Base-by-base conservation (phyloP, 2,329 filamentous ascomycete species). In the Beauveria sp. region DNA sequence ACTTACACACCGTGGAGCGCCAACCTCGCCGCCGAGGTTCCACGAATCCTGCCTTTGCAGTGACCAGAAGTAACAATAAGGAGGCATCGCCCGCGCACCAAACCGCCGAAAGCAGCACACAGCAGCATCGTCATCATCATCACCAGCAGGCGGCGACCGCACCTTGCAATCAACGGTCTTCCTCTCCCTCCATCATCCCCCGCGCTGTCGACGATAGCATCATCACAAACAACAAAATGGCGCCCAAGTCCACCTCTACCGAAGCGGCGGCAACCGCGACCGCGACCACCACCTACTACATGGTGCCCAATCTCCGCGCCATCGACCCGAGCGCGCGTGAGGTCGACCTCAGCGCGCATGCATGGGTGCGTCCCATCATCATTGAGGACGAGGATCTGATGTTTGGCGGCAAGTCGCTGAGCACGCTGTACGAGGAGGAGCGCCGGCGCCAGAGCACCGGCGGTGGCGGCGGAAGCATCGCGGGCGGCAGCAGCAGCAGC, bases 301-400 rank as follows among this genome's bases (percentile, higher is more conserved):
- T 71, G 51, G 66, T 73, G n/a, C 72, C 73, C 62, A 70, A 74
- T 62, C 63, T 70, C 18, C 67, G 68, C 65, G 65, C 70, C 47
- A 65, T 73, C 62, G 72, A 75, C 64, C 62, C 73, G 40, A 67
- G 70, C 47, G 69, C 71, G 10, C 63, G 67, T 50, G 71, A 76
- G 65, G 66, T 74, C 63, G 74, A 76, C 61, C 65, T 67, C 63
- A 62, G 66, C 60, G 68, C 71, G 47, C 70, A 73, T 63, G 64
- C 72, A 51, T 85, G 81, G 82, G 77, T 82, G 64, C 76, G 79
- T 59, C 78, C 80, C 40, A 85, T 80, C 54, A 74, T 82, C 63
- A 86, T 86, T 66, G 82, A 86, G 61, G 83, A 86, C 68, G 82
- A 85, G 61, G 83, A 86, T 65, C 74, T 86, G 43, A 84, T 78